These are phyloP conservation scores for Apiotrichum brassicae DNA, from an alignment of 1,284 basidiomycete species.

Conservation along the genomic window DNA sequence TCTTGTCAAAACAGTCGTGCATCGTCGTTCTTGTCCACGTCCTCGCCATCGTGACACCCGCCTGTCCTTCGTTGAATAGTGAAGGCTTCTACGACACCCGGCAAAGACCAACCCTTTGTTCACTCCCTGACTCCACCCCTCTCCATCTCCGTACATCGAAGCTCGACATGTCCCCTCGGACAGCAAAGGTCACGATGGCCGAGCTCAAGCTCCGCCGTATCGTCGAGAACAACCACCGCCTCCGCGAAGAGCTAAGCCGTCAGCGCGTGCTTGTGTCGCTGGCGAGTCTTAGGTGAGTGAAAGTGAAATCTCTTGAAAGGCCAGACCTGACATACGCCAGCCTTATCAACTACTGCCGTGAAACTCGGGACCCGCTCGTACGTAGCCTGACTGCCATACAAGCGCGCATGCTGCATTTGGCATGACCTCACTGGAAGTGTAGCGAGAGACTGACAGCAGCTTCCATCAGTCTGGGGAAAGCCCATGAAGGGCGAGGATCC, in stretches of 20 bases:
- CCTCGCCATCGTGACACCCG: no score
- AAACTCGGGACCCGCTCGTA: slow-evolving; percentile 80
- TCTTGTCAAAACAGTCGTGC: no score
- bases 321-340: slow-evolving; percentile 49
- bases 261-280: slow-evolving; percentile 86
- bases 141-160: no score
- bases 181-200: slow-evolving; percentile 61
- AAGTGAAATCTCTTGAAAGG: neutral
- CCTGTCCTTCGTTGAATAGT: no score
- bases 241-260: slow-evolving; percentile 83
- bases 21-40: no score
- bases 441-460: slow-evolving; percentile 53
- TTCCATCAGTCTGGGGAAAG: slow-evolving; percentile 89
- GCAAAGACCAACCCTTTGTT: no score
- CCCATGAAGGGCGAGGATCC: slow-evolving; percentile 67
- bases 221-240: slow-evolving; percentile 86
- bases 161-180: slow-evolving; percentile 25
- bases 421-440: no score
- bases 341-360: slow-evolving; percentile 86
- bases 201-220: slow-evolving; percentile 92
- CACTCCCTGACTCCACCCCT: no score
- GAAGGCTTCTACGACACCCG: no score
- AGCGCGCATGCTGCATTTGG: neutral
- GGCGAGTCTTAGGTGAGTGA: slow-evolving; percentile 55
- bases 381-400: slow-evolving; percentile 28